Evolutionary conservation across 2,329 filamentous ascomycete genomes (phyloP), one percentile per base, ranked within the genome.

Genomic region (Sphaerulina musiva): DNA sequence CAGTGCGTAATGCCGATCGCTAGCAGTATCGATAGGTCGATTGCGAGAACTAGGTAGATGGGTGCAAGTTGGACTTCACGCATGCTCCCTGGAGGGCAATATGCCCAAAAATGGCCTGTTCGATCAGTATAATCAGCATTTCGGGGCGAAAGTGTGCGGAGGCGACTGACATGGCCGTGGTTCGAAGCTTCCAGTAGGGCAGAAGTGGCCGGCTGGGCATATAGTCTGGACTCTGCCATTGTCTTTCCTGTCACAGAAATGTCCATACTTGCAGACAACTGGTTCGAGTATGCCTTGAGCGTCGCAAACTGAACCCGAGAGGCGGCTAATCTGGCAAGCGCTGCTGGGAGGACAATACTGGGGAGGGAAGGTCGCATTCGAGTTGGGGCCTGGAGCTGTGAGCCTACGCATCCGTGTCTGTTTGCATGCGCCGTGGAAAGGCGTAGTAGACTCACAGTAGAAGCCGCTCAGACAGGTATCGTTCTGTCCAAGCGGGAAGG

Each of bases 141-240:
- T 10, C 42, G 20, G 17, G 8, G 9, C 7, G 4, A 26, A 6
- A 29, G 20, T 20, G 42, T 20, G 42, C 17, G 42, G 7, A 12
- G 20, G 20, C 4, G 34, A 44, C 42, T 26, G 20, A 44, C 79
- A 82, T 9, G 75, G 74, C 2, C 73, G 76, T 1, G 79, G 76
- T 5, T 71, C 66, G 1, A 72, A 63, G 4, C 76, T 73, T 5
- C 79, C 79, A 0, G 73, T 72, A 31, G 77, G 78, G 56, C 79
- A 82, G 58, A 77, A 82, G 2, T 70, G 70, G 23, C 78, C 78
- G 7, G 67, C 55, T 0, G 77, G 77, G 48, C 79, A 81, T 8
- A 55, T 47, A 3, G 75, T 58, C 42, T 69, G 71, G 51, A 74
- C 61, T 41, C 23, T 68, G 46, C 1, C 77, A 74, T 50, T 78